phyloP scores from a whole-genome alignment of 2,329 filamentous ascomycete genomes.

The Cordyceps cateniannulata region DNA sequence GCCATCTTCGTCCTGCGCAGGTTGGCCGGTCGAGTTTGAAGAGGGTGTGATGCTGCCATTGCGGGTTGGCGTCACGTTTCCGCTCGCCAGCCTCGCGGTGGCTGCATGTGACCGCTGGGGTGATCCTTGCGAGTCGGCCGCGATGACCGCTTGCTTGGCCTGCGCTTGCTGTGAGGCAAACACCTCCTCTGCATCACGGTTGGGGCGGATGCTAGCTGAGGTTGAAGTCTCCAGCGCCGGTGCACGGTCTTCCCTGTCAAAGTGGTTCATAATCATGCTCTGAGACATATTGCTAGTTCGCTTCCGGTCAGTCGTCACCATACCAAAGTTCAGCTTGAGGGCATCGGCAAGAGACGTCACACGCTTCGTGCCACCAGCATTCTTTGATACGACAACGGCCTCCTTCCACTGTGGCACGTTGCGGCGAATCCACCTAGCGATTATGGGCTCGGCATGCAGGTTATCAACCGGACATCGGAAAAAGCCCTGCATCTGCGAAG shows the following conservation, averaged over 20 bases:
- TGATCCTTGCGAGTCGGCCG: slow-evolving; percentile 12
- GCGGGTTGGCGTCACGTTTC: neutral
- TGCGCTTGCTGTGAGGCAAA: slow-evolving; percentile 17
- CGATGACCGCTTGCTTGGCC: neutral
- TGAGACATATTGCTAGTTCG: slow-evolving; percentile 61
- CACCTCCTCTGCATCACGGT: slow-evolving; percentile 18
- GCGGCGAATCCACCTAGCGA: slow-evolving; percentile 89
- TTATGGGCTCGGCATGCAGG: slow-evolving; percentile 88
- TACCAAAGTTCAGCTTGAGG: slow-evolving; percentile 93
- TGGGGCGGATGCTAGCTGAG: slow-evolving; percentile 17
- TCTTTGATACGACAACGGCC: slow-evolving; percentile 96
- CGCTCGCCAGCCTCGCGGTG: neutral
- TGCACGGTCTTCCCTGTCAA: slow-evolving; percentile 52
- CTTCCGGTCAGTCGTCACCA: slow-evolving; percentile 80
- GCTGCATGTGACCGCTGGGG: slow-evolving; percentile 9
- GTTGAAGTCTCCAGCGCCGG: slow-evolving; percentile 31
- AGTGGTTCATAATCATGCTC: slow-evolving; percentile 68
- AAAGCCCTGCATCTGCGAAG: slow-evolving; percentile 98
- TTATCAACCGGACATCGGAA: slow-evolving; percentile 98
- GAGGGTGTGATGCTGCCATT: slow-evolving; percentile 6
- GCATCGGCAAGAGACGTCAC: slow-evolving; percentile 95
- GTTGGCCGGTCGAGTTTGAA: slow-evolving; percentile 20
- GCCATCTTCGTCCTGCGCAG: slow-evolving; percentile 35
- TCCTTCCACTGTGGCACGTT: slow-evolving; percentile 85
- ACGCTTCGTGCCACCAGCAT: slow-evolving; percentile 92